Base-by-base conservation (phyloP, 208 protist genomes). In the Trypanosomatidae sp. region DNA sequence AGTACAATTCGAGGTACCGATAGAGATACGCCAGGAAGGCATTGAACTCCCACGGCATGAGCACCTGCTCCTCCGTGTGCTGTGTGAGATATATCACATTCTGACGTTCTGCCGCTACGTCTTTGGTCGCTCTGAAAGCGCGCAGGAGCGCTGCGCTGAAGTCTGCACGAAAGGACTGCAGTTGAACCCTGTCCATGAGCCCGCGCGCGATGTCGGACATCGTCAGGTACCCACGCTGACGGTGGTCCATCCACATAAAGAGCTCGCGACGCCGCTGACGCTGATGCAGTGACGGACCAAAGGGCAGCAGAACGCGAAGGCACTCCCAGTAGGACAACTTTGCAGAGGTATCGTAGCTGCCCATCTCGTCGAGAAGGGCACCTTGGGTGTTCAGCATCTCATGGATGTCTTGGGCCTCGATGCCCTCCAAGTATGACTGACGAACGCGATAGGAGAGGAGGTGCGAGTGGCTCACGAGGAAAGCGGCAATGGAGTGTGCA, bases 1-100 rank as follows among this genome's bases (percentile, higher is more conserved):
- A 85, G 69, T 88, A 96, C 58, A 94, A 65, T 75, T 94, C 81
- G 72, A 93, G 87, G 77, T 92, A 94, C 2, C 77, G 78, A 79
- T 87, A 90, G 33, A 96, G 66, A 69, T 92, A 93, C 13, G 70
- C 77, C 33, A 95, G 65, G 36, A 92, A 88, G 3, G 76, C 73
- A 52, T 85, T 69, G 46, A 95, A 80, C 79, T 93, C 85, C 5
- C 10, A 15, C 3, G 71, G 71, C 33, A 79, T 66, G 25, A 92
- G 74, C 66, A 93, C 75, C 65, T 85, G 84, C 66, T 95, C 86
- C 53, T 67, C 73, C 22, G 86, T 81, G 17, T 90, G 66, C 50
- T 88, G 77, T 6, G 85, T 74, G 13, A 83, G 70, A 62, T 83
- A 82, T n/a, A 89, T 66, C 1, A 81, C 50, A 55, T 71, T 79